Base-by-base conservation (phyloP, 2,329 filamentous ascomycete species). In the Tolypocladium paradoxum region DNA sequence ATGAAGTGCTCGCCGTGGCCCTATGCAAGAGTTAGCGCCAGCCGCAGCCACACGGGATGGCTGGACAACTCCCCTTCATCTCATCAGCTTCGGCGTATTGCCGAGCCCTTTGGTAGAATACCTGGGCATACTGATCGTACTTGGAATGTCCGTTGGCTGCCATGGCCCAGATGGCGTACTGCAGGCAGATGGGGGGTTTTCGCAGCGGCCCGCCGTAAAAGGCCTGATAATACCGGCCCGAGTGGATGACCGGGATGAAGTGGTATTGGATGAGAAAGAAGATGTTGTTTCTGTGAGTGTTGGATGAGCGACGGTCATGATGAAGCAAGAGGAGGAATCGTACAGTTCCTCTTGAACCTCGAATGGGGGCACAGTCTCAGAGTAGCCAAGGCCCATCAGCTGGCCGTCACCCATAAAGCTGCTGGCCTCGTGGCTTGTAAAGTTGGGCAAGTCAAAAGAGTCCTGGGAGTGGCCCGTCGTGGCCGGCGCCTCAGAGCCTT, bases 101-200 rank as follows among this genome's bases (percentile, higher is more conserved):
- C 33, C 91, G 80, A 4, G 90, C 82, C 43, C 90, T 80, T 50
- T 82, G 78, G 65, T 96, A 96, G 62, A 96, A 91, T 48, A 91
- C 78, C 8, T 87, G 84, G 56, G 90, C 83, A 38, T 90, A 79
- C 9, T 73, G 72, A 8, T 78, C 74, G 62, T 95, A 95, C 63
- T 89, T 89, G 40, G 87, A 78, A 34, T 84, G 81, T 1, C 84
- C 75, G 16, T 82, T 79, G 6, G 90, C 83, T 9, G 88, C 88
- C 60, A 88, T 73, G n/a, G 84, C 81, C 90, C 90, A 96, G 65
- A 96, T 88, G 27, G 84, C 85, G 68, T 96, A 96, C 62, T 91
- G 81, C 43, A 96, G 71, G 62, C 83, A 88, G 63, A 95, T 82
- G 1, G 91, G 88, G 2, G 92, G 91, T 53, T 88, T 84, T 75